These are phyloP conservation scores for Ogataea philodendri DNA, from an alignment of 805 yeast species.

Conservation along the genomic window DNA sequence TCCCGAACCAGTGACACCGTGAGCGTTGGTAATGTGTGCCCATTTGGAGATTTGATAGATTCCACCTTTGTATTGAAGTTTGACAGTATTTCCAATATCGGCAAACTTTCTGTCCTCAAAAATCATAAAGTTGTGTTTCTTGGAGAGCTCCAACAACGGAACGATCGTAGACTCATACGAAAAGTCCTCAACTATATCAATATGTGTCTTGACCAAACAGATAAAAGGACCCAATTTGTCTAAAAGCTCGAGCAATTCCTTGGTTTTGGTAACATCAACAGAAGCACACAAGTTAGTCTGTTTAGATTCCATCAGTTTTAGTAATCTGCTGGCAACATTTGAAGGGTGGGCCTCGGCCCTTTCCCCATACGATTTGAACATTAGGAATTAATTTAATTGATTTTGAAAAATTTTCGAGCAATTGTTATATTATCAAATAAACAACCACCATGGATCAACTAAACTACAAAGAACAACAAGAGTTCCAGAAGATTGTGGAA, in stretches of 20 bases:
- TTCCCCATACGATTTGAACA: conserved; percentile 48
- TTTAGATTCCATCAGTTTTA: conserved; percentile 73
- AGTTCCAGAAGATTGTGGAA: conserved; percentile 92
- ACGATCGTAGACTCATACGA: conserved; percentile 72
- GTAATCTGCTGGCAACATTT: conserved; percentile 73
- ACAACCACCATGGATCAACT: conserved; percentile 76
- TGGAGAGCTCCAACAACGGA: conserved; percentile 70
- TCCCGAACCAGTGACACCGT: conserved; percentile 95
- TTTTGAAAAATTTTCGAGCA: conserved; percentile 13
- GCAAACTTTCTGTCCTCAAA: conserved; percentile 98
- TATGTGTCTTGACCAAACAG: conserved; percentile 90
- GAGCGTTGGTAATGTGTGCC: conserved; percentile 98
- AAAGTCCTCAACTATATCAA: conserved; percentile 90
- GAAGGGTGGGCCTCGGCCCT: conserved; percentile 74
- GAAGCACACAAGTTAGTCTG: conserved; percentile 92
- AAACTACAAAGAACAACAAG: conserved; percentile 94
- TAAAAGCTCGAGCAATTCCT: conserved; percentile 66
- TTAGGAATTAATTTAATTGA: conserved; percentile 1
- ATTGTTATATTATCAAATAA: conserved; percentile 1
- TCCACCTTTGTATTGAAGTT: conserved; percentile 89
- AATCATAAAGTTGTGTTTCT: conserved; percentile 82
- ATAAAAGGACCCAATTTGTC: conserved; percentile 89
- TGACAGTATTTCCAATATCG: conserved; percentile 96
- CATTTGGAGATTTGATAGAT: conserved; percentile 85
- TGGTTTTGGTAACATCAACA: conserved; percentile 80